Base-by-base conservation (phyloP, 331 rosid genomes). In the Rosa hybrid region DNA sequence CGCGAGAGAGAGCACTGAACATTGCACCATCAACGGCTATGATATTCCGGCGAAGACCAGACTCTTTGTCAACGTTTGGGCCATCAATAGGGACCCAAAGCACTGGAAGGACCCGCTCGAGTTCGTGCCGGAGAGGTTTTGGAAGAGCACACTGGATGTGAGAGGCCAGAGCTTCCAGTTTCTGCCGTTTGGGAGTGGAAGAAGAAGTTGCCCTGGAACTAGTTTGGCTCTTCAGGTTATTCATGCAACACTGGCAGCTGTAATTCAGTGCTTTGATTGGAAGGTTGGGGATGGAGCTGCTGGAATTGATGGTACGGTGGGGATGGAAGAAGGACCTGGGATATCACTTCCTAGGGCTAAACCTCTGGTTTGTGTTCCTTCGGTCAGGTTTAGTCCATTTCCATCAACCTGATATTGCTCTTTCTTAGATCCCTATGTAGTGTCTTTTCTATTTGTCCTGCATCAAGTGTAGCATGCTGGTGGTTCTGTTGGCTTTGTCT, bases 231-330 rank as follows among this genome's bases (percentile, higher is more conserved):
- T 91, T 73, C 86, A 81, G 11, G 87, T 82, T 71, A 90, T 91
- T 50, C 92, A 83, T 21, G 18, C 90, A 0, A 84, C 80, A 12
- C 77, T 87, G 20, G 98, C 88, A 1, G 83, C 86, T 12, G 72
- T 88, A 88, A 74, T 93, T 82, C 98, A 93, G 63, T 91, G 94
- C 76, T 93, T 93, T 87, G 94, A 87, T 44, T 93, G 94, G 94
- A 88, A 87, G 83, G 81, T 87, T 63, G 72, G 5, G 8, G 89
- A 84, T 12, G 44, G 71, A 34, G 44, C 38, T 11, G 16, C 14
- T 21, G 14, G 4, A 7, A 30, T 6, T 64, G 80, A 76, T 38
- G 83, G 64, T 44, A 54, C 0, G 9, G 85, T 80, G 60, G 83
- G 87, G 74, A 87, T 90, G 97, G 81, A 82, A 76, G 91, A 86